Base-by-base conservation (phyloP, 192 early-diverging fungal species). In the Entomortierella chlamydospora region DNA sequence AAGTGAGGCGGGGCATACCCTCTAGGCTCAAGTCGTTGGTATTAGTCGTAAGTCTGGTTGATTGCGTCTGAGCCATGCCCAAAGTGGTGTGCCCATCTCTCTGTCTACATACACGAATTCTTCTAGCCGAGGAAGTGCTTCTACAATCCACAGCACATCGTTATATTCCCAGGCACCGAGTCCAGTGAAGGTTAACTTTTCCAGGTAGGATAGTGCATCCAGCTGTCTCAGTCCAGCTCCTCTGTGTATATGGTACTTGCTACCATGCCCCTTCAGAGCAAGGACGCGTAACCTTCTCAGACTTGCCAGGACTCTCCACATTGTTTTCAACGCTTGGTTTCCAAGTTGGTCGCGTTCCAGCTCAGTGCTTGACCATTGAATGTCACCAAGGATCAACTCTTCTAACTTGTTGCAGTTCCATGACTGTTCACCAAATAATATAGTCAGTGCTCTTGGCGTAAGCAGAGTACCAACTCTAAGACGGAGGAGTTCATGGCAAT, bases 111-210 rank as follows among this genome's bases (percentile, higher is more conserved):
- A 70, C 13, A 47, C 15, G 26, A 63, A 57, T 3, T 11, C n/a
- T 30, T 62, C 61, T n/a, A 72, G 17, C 53, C 29, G 18, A 4
- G 57, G 59, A 18, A 70, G 42, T 10, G 57, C n/a, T 50, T 60
- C 49, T 10, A 18, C 45, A 25, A 70, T 31, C 49, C 45, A 72
- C 11, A 20, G 22, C 13, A 62, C 52, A 34, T 61, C 69, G 1
- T 2, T 23, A 47, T 33, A 62, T 4, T 42, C 33, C 69, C 58
- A 71, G 1, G 23, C 1, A 5, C 68, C 50, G n/a, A 29, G 13
- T 8, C 58, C 50, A 8, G 13, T 31, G 51, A 70, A 3, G 0
- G 17, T 12, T 10, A 61, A 50, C 12, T 17, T 25, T 23, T 65
- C 52, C 33, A 65, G 52, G 10, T 13, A 23, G 7, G 61, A 34